Evolutionary conservation across 495 filamentous ascomycete species (phyloP).

Genomic region (Tetracladium marchalianum): DNA sequence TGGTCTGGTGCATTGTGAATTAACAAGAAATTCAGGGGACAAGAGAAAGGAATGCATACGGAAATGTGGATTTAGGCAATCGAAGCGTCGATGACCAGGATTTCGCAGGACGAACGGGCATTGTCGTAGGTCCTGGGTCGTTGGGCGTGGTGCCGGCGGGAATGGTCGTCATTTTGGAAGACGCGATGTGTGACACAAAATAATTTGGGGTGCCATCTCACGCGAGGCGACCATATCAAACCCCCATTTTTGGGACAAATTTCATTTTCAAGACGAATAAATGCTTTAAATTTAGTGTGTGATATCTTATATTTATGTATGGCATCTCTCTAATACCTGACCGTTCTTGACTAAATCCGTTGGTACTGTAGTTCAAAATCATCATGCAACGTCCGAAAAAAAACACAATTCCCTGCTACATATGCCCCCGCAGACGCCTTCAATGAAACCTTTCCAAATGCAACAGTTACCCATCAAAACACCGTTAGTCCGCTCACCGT

Average conservation of each 20-base stretch:
- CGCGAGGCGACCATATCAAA: background rate
- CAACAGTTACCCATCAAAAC: slow-evolving; percentile 36
- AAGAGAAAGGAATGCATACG: slow-evolving; percentile 18
- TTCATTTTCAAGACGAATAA: no score
- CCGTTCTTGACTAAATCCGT: no score
- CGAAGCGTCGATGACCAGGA: slow-evolving; percentile 51
- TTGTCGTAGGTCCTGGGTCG: slow-evolving; percentile 23
- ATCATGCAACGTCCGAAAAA: no score
- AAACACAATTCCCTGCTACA: no score
- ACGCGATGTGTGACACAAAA: slow-evolving; percentile 2
- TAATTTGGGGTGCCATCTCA: background rate
- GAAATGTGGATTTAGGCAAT: slow-evolving; percentile 51
- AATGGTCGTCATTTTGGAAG: background rate
- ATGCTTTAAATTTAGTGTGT: no score
- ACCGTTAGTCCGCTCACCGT: slow-evolving; percentile 85
- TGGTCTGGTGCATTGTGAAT: slow-evolving; percentile 17
- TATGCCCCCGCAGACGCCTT: background rate
- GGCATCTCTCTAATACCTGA: no score
- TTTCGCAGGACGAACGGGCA: slow-evolving; percentile 38
- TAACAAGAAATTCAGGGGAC: background rate
- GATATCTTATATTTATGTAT: no score
- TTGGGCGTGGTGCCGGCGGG: background rate
- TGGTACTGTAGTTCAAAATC: no score
- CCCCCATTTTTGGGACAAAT: background rate
- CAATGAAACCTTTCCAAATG: slow-evolving; percentile 2